Conservation (phyloP, 2,329 filamentous ascomycete genomes). For the Fusarium sp. region DNA sequence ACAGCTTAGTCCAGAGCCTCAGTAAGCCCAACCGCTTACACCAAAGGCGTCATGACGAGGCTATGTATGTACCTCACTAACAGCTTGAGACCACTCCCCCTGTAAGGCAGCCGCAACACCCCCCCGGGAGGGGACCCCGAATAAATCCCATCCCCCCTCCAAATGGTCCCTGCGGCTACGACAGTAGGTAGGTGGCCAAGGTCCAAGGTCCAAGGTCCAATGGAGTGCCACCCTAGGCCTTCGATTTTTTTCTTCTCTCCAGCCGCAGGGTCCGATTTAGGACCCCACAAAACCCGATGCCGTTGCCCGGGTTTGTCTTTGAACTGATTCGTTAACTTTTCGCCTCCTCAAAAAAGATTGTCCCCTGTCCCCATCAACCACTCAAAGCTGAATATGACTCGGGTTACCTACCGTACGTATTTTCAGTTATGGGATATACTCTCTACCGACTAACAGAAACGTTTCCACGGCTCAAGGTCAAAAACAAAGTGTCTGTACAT, state of each 20-base stretch:
- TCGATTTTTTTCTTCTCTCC: constrained; percentile 43
- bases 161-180: constrained; percentile 20
- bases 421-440: not conserved
- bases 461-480: not conserved
- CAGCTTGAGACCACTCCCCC: constrained; percentile 12
- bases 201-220: constrained; percentile 25
- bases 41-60: constrained; percentile 33
- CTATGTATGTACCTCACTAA: constrained; percentile 43
- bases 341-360: constrained; percentile 9
- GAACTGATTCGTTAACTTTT: constrained; percentile 34
- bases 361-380: constrained; percentile 2
- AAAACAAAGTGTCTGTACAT: not conserved
- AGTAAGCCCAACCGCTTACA: constrained; percentile 32
- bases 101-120: constrained; percentile 8
- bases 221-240: constrained; percentile 4
- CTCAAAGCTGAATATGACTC: constrained; percentile 6
- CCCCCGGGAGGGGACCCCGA: constrained; percentile 14
- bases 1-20: not conserved
- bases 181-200: constrained; percentile 30
- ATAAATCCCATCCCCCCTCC: constrained; percentile 5
- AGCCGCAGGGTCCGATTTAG: constrained; percentile 45
- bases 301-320: constrained; percentile 15
- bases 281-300: constrained; percentile 19
- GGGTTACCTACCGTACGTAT: not conserved
- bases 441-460: not conserved